Evolutionary conservation across 176 grass and related monocot species (phyloP), one percentile per base, ranked within the genome.

Genomic region (Triticum monococcum): DNA sequence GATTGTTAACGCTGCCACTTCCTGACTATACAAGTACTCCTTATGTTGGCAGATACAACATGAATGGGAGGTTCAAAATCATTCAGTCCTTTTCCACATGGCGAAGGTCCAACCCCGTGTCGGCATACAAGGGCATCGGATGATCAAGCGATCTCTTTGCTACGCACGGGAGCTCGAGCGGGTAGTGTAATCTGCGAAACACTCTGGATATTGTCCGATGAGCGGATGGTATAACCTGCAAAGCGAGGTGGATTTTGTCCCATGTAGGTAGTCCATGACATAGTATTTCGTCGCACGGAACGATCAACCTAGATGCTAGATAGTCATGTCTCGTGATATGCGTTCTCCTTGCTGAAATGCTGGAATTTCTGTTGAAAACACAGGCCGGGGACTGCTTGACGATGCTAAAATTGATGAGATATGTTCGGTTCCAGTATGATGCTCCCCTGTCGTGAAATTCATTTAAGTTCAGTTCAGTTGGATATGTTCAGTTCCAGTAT

Each of bases 1-100:
- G 54, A 57, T 22, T 35, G 75, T 32, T 78, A 63, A n/a, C 23
- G 12, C 35, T 9, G 9, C 45, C 43, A 75, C 3, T 84, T 72
- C 20, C 40, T 64, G 12, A 59, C 50, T 33, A 61, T 45, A n/a
- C 24, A 31, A 71, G 45, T 22, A 64, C 3, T 78, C 28, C 12
- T 64, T 24, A 72, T 79, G 66, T 79, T 91, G 52, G 24, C 88
- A 97, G 95, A 87, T 75, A n/a, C 95, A 94, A 32, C 57, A 80
- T 26, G 92, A 95, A 72, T 97, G 95, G 95, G 89, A 97, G 30
- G 87, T 94, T 17, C 86, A 92, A 70, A 71, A 92, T 60, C 59
- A 37, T 13, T 92, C 88, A 10, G 90, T 97, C 7, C 77, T 88
- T 77, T 97, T 94, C 48, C 84, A 88, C 75, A 94, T 84, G 95